phyloP scores from a whole-genome alignment of 2,329 filamentous ascomycete species.

The Sporothrix pallida region DNA sequence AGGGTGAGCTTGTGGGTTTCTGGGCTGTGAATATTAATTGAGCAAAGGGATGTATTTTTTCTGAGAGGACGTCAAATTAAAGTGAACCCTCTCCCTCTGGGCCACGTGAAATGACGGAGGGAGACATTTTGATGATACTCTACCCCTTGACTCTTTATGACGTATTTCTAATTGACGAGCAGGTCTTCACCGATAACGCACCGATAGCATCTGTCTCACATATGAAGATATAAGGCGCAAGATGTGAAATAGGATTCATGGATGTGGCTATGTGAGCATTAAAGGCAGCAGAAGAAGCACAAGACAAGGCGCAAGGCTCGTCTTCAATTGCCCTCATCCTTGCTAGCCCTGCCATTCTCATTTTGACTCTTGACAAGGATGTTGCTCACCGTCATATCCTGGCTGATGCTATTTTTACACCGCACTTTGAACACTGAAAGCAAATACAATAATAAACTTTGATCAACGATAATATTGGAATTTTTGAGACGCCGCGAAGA shows the following conservation, averaged over 20 bases:
- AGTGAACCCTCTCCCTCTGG: background rate
- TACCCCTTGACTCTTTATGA: background rate
- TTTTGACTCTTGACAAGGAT: slow-evolving; percentile 13
- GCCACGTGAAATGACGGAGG: slow-evolving; percentile 21
- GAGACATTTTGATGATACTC: background rate
- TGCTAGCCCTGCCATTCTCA: background rate
- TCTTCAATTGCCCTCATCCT: background rate
- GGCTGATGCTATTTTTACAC: slow-evolving; percentile 10
- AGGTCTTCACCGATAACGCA: background rate
- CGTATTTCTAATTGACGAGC: background rate
- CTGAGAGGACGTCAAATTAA: background rate
- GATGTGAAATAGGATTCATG: background rate
- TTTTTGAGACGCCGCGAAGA: slow-evolving; percentile 7
- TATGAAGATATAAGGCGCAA: too few species aligned
- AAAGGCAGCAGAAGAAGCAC: background rate
- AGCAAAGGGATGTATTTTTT: background rate
- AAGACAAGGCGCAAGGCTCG: slow-evolving; percentile 8
- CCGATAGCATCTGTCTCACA: too few species aligned
- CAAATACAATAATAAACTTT: background rate
- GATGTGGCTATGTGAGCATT: too few species aligned
- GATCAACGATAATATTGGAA: background rate
- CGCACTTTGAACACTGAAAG: background rate
- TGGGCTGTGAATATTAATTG: background rate
- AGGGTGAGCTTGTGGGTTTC: background rate
- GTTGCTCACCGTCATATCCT: slow-evolving; percentile 11